These are phyloP conservation scores for Paecilomyces niveus DNA, from an alignment of 2,329 filamentous ascomycete species.

Conservation along the genomic window DNA sequence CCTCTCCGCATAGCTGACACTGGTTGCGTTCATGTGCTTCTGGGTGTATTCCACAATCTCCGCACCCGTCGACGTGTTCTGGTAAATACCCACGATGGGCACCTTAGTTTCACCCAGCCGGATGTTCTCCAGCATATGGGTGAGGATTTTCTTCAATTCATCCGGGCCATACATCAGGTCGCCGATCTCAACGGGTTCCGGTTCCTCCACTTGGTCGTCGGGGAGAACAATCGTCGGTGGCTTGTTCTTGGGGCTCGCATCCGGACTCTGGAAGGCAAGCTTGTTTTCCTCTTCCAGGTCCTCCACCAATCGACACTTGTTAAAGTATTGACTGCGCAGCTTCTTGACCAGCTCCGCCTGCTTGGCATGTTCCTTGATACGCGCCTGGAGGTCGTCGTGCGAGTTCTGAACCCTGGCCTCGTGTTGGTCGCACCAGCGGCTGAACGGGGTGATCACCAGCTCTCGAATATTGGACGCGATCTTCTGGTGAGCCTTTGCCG, in stretches of 20 bases:
- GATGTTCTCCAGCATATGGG: conserved; percentile 79
- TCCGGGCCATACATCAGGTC: conserved; percentile 80
- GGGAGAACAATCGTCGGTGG: conserved; percentile 76
- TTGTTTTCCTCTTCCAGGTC: conserved; percentile 98
- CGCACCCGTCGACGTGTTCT: conserved; percentile 82
- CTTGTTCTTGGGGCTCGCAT: conserved; percentile 56
- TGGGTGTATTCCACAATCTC: conserved; percentile 96
- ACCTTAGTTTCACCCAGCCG: conserved; percentile 89
- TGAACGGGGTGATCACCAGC: conserved; percentile 87
- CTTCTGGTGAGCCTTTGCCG: conserved; percentile 82
- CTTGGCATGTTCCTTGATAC: conserved; percentile 87
- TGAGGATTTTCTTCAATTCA: conserved; percentile 82
- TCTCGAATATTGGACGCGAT: conserved; percentile 96
- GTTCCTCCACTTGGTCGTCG: conserved; percentile 61
- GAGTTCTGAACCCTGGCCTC: conserved; percentile 85
- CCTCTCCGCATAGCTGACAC: conserved; percentile 82
- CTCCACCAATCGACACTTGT: conserved; percentile 93
- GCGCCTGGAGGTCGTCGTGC: conserved; percentile 84
- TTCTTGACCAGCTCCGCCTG: conserved; percentile 89
- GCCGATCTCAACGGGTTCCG: conserved; percentile 80
- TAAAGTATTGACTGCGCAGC: conserved; percentile 93
- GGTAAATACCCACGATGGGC: conserved; percentile 87
- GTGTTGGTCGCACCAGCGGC: conserved; percentile 93
- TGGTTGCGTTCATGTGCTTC: conserved; percentile 74
- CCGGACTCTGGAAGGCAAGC: conserved; percentile 85